Base-by-base conservation (phyloP, 1,284 basidiomycete genomes). In the Sporisorium iseilematis-ciliati region DNA sequence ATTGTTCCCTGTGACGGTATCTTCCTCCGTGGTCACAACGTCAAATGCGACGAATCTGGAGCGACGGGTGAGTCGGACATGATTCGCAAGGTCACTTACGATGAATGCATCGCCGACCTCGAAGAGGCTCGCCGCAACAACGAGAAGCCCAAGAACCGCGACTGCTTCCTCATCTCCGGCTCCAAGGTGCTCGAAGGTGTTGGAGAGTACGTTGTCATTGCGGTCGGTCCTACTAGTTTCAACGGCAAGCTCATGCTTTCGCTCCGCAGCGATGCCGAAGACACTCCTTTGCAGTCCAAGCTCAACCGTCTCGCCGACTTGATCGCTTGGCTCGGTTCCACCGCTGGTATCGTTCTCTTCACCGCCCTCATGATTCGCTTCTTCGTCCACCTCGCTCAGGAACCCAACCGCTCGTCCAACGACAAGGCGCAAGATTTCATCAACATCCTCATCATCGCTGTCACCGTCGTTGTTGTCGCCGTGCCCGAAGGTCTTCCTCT, bases 51-150 rank as follows among this genome's bases (percentile, higher is more conserved):
- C 85, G 97, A 98, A 86, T 95, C 93, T 33, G 93, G 93, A 21
- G 94, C 94, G 42, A 98, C 97, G 0, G 96, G 95, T 75, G 96
- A 99, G 87, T 93, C 92, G 7, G 95, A 99, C 85, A 92, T 95
- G 21, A 95, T 98, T 85, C 92, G 91, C 84, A 99, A 99, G 87
- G 84, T 91, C 26, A 82, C 92, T 5, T 97, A 92, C 85, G 90
- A 91, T 35, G 92, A 95, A 46, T 92, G 92, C 81, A 83, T 92
- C 23, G 87, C 87, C 66, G 80, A 87, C 85, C 63, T 87, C 83
- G 63, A 87, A 56, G 75, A 68, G 33, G 75, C 85, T 35, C 70
- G 71, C 20, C 76, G 73, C 50, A 75, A 81, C 42, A 81, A 83
- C 10, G 86, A 85, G 12, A 79, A 85, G 31, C 69, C 80, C 51